Base-by-base conservation (phyloP, 2,329 filamentous ascomycete genomes). In the Hawksworthiomyces lignivorus region DNA sequence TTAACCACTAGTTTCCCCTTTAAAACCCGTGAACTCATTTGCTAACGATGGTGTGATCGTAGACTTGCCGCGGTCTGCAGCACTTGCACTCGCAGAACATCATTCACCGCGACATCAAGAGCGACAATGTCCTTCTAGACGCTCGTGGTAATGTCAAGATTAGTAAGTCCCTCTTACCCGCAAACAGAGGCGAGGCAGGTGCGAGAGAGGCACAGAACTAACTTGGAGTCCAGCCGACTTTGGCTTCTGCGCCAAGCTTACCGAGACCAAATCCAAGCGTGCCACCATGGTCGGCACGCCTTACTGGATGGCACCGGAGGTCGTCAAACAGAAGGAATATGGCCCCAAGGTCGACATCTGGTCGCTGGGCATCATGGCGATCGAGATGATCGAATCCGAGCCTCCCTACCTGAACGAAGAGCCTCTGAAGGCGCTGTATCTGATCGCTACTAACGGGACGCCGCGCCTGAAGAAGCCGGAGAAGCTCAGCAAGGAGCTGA, bases 221-320 rank as follows among this genome's bases (percentile, higher is more conserved):
- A n/a, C n/a, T n/a, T n/a, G n/a, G n/a, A n/a, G n/a, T n/a, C n/a
- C n/a, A n/a, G 89, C 92, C 54, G 92, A 98, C 77, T 98, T 98
- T 60, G 92, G 92, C 52, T 97, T 98, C 75, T 97, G 89, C 62
- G 92, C 92, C 61, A 97, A 97, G 70, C 84, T 98, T 48, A 97
- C 90, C 27, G 92, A 97, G 61, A 83, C 88, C 50, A 94, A 94
- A 67, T 92, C 80, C 54, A 97, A 98, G 74, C 89, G 92, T 62
- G 89, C 90, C 32, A 98, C 92, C 45, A 97, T 98, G 92, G 92
- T 98, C 42, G 92, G 92, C 50, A 98, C 92, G 26, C 92, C 92
- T 14, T 98, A 97, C 73, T 98, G 92, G 92, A 98, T 98, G 92
- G 92, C 92, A 8, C 92, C 92, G 28, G 92, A 98, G 64, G 92